Evolutionary conservation across 2,329 filamentous ascomycete genomes (phyloP).

Genomic region (Fusarium stilboides): DNA sequence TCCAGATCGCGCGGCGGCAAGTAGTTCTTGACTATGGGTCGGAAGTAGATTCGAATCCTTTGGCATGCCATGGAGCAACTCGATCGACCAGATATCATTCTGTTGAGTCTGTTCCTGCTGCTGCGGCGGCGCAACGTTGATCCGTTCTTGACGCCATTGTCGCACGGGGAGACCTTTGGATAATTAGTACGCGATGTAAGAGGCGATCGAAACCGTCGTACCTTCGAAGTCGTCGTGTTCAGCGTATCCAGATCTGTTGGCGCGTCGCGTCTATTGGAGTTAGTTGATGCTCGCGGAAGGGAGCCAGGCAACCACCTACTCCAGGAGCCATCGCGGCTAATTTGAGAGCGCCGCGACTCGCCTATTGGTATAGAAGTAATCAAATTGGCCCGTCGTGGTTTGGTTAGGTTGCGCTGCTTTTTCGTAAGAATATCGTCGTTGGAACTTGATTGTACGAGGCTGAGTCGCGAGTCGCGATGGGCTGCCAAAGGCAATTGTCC

Average conservation of each 20-base stretch:
- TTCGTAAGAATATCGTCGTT: slow-evolving; percentile 14
- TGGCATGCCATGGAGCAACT: slow-evolving; percentile 86
- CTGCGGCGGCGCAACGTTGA: slow-evolving; percentile 77
- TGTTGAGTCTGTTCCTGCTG: slow-evolving; percentile 74
- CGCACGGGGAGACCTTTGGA: slow-evolving; percentile 84
- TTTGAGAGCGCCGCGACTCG: slow-evolving; percentile 10
- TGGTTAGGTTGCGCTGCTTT: slow-evolving; percentile 24
- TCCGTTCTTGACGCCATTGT: slow-evolving; percentile 85
- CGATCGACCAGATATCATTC: slow-evolving; percentile 79
- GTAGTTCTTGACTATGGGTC: slow-evolving; percentile 84
- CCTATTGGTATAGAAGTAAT: slow-evolving; percentile 7
- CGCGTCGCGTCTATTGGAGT: slow-evolving; percentile 66
- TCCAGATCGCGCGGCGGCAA: slow-evolving; percentile 85
- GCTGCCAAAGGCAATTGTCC: slow-evolving; percentile 19
- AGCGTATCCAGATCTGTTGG: slow-evolving; percentile 69
- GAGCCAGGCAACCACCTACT: slow-evolving; percentile 49
- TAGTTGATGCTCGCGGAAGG: slow-evolving; percentile 30
- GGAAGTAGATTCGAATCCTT: slow-evolving; percentile 85
- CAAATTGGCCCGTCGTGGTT: not conserved
- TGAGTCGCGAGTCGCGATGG: slow-evolving; percentile 47
- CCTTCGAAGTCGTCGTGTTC: slow-evolving; percentile 76
- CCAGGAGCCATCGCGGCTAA: slow-evolving; percentile 58
- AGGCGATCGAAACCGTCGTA: slow-evolving; percentile 46
- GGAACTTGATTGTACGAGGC: slow-evolving; percentile 40
- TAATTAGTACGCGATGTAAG: slow-evolving; percentile 39